Evolutionary conservation across 73 alveolate genomes (phyloP).

Genomic region (Effrenium voratum): DNA sequence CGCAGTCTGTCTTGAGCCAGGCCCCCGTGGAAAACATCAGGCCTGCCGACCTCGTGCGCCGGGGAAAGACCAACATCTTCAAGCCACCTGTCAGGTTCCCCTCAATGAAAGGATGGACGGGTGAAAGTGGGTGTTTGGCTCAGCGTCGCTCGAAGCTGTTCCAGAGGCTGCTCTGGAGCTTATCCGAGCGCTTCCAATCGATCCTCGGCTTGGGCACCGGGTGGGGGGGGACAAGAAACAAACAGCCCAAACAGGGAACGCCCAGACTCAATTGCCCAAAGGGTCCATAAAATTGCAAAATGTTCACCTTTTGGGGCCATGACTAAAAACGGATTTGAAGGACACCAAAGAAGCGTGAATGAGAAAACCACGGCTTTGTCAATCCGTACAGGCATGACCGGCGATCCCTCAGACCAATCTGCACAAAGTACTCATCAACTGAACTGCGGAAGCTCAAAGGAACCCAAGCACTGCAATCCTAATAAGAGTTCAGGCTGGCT

Average conservation of each 20-base stretch:
- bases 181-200: constrained; percentile 75
- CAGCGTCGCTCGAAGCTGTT: constrained; percentile 4
- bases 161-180: constrained; percentile 9
- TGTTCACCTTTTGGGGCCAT: not conserved
- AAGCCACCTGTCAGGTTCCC: not conserved
- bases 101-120: not conserved
- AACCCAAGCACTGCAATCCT: too few relatives aligned
- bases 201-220: too few relatives aligned
- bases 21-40: not conserved
- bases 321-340: not conserved
- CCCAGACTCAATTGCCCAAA: not conserved
- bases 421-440: too few relatives aligned
- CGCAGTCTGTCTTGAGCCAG: not conserved
- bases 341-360: not conserved
- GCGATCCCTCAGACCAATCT: too few relatives aligned
- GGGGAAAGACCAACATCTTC: not conserved
- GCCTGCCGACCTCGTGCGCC: not conserved
- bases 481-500: too few relatives aligned
- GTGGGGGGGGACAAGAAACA: not conserved
- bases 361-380: not conserved
- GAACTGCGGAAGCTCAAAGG: too few relatives aligned
- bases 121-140: not conserved
- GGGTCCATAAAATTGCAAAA: not conserved
- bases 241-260: not conserved
- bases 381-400: not conserved